phyloP scores from a whole-genome alignment of 768 basidiomycete genomes.

The Exsudoporus frostii region DNA sequence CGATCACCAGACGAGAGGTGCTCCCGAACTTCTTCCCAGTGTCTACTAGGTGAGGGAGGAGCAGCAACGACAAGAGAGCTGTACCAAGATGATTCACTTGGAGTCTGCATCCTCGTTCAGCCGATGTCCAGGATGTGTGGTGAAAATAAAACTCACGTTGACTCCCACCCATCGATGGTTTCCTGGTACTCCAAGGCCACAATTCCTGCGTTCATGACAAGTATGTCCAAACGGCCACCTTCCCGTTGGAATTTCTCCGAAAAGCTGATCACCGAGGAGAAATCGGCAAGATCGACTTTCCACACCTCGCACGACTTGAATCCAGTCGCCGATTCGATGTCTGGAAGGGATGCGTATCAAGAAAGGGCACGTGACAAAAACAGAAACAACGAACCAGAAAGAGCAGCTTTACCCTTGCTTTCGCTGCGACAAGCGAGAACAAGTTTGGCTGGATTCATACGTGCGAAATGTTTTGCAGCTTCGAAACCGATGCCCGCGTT shows the following conservation, averaged over 20 bases:
- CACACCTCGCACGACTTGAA: constrained; percentile 22
- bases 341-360: constrained; percentile 2
- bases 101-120: constrained; percentile 16
- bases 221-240: constrained; percentile 22
- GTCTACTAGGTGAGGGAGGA: constrained; percentile 31
- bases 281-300: constrained; percentile 14
- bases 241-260: constrained; percentile 8
- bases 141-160: constrained; percentile 17
- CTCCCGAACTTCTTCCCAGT: constrained; percentile 23
- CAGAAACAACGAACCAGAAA: constrained; percentile 21
- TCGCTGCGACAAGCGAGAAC: constrained; percentile 29
- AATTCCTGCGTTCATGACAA: constrained; percentile 45
- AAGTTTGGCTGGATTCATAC: constrained; percentile 29
- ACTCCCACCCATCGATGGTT: constrained; percentile 47
- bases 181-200: constrained; percentile 5
- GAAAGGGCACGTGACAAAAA: neutral
- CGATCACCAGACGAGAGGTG: constrained; percentile 29
- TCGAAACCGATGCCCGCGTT: constrained; percentile 35
- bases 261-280: constrained; percentile 13
- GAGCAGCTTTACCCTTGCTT: constrained; percentile 21
- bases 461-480: constrained; percentile 29
- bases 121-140: neutral
- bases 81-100: constrained; percentile 37
- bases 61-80: constrained; percentile 29
- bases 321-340: constrained; percentile 24